Base-by-base conservation (phyloP, 257 asterid species). In the Eucommia ulmoides region DNA sequence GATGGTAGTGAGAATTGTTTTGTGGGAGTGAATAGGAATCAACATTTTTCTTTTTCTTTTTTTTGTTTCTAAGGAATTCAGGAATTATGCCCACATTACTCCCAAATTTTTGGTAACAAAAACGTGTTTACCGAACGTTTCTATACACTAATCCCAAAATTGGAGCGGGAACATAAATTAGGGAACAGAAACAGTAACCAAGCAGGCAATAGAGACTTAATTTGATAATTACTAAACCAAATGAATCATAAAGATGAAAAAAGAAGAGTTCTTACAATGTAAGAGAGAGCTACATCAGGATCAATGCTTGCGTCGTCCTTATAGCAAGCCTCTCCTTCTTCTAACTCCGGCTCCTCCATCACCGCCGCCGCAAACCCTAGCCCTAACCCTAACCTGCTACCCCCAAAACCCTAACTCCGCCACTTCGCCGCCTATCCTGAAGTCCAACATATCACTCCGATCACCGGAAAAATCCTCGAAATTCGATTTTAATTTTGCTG, bases 261-360 rank as follows among this genome's bases (percentile, higher is more conserved):
- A 65, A 64, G 57, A 48, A 53, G 50, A 68, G 61, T 64, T 59
- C 96, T 73, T 89, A 89, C 96, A 66, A 89, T 65, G 86, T 89
- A 89, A 66, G 98, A 77, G 64, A 89, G 79, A 38, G 76, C 79
- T 23, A 75, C 62, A 51, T 89, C 93, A 73, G 84, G 88, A 62
- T 89, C 94, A 61, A 71, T 62, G 75, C 52, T 73, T 61, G 65
- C 53, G 63, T 73, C 85, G 58, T 75, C 93, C 67, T 65, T 55
- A 66, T 61, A 70, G 57, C 67, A 53, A 58, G 82, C 78, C 78
- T 84, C 96, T 51, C 95, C 93, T 78, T 84, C 98, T 66, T 89
- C 98, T 67, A 82, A 79, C 69, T 85, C 94, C 46, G 66, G 66
- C 61, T 67, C 86, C 54, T 66, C 74, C 60, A 56, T 66, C 82